These are phyloP conservation scores for Picochlorum sp. DNA, from an alignment of 139 green algal species.

Conservation along the genomic window DNA sequence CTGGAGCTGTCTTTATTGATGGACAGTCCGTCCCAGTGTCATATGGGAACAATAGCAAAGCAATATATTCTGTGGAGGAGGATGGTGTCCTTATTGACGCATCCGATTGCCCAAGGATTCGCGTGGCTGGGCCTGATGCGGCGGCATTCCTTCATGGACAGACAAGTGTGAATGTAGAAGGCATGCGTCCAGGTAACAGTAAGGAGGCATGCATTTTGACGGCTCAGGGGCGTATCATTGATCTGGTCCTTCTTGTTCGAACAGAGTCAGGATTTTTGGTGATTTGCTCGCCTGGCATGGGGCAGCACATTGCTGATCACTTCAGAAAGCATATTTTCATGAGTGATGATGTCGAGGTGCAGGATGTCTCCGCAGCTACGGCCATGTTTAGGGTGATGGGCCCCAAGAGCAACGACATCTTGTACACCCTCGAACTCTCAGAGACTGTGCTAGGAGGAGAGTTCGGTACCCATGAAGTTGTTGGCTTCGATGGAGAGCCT, in stretches of 20 bases:
- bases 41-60: conserved; percentile 46
- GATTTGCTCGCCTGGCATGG: conserved; percentile 41
- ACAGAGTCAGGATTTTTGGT: conserved; percentile 42
- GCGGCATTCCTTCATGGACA: conserved; percentile 64
- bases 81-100: conserved; percentile 57
- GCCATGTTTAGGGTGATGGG: conserved; percentile 61
- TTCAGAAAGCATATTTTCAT: conserved; percentile 73
- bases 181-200: conserved; percentile 36
- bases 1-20: conserved; percentile 15
- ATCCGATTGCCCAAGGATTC: conserved; percentile 67
- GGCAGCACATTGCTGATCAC: conserved; percentile 31
- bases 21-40: conserved; percentile 30
- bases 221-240: conserved; percentile 46
- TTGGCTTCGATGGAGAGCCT: conserved; percentile 47
- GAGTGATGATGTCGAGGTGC: conserved; percentile 48
- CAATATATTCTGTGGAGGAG: conserved; percentile 30
- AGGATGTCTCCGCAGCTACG: conserved; percentile 38
- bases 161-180: conserved; percentile 45
- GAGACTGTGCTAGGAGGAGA: conserved; percentile 3
- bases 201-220: conserved; percentile 65
- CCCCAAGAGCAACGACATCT: conserved; percentile 39
- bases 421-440: conserved; percentile 45
- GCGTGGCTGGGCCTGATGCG: conserved; percentile 41
- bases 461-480: conserved; percentile 41
- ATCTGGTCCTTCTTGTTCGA: conserved; percentile 46